These are phyloP conservation scores for Coemansia erecta DNA, from an alignment of 192 early-diverging fungal genomes.

Conservation along the genomic window DNA sequence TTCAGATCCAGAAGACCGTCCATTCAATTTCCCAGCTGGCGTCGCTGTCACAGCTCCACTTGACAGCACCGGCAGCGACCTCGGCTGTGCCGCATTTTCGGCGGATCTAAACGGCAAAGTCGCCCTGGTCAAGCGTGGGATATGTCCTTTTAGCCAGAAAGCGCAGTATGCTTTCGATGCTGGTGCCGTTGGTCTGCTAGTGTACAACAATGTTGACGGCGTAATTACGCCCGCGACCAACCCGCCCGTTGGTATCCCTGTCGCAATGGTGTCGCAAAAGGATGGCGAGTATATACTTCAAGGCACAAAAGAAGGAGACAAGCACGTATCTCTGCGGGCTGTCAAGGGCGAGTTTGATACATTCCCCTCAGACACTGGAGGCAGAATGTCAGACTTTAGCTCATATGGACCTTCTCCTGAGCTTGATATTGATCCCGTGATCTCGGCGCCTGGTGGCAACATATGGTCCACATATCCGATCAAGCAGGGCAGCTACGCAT, in stretches of 20 bases:
- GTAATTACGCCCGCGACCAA: constrained; percentile 21
- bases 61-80: constrained; percentile 5
- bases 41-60: constrained; percentile 13
- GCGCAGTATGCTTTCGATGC: constrained; percentile 44
- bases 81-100: constrained; percentile 20
- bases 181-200: constrained; percentile 54
- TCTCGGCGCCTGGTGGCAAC: constrained; percentile 66
- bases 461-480: constrained; percentile 64
- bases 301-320: constrained; percentile 2
- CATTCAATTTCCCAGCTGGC: constrained; percentile 15
- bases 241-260: constrained; percentile 31
- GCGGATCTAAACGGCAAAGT: constrained; percentile 34
- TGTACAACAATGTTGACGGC: constrained; percentile 51
- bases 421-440: constrained; percentile 58
- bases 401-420: constrained; percentile 67
- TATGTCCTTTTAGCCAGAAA: constrained; percentile 50
- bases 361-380: constrained; percentile 40
- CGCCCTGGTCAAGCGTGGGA: constrained; percentile 49
- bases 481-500: constrained; percentile 38
- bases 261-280: constrained; percentile 35
- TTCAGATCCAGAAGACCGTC: constrained; percentile 6
- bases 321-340: constrained; percentile 13
- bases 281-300: constrained; percentile 39
- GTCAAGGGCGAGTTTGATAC: constrained; percentile 25
- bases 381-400: constrained; percentile 58